Percentiles rank a stretch among this genome's conserved stretches.
phyloP scores from a whole-genome alignment of 2,329 filamentous ascomycete genomes.

The Harringtonia aguacate region DNA sequence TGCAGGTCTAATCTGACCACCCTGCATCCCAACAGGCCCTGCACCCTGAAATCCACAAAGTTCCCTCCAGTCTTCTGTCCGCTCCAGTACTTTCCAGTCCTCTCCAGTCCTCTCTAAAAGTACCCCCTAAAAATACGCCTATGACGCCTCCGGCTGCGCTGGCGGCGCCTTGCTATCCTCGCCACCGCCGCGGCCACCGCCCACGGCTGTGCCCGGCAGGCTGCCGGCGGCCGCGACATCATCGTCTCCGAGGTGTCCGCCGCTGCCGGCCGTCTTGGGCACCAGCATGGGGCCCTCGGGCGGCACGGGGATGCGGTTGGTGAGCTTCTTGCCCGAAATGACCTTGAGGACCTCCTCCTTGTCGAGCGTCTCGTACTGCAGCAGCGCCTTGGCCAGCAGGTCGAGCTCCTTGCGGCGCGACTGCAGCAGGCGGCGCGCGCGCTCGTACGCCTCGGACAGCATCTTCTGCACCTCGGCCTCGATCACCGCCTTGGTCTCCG shows the following conservation, averaged over 20 bases:
- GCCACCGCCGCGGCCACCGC: not conserved
- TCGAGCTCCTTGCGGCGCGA: conserved; percentile 78
- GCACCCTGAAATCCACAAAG: too few relatives aligned
- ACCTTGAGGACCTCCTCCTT: conserved; percentile 86
- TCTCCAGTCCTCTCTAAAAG: too few relatives aligned
- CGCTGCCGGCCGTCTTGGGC: conserved; percentile 34
- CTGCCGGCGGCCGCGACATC: conserved; percentile 5
- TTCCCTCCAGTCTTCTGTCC: too few relatives aligned
- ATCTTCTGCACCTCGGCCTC: conserved; percentile 80
- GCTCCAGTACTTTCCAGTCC: too few relatives aligned
- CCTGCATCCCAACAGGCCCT: too few relatives aligned
- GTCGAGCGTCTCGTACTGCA: conserved; percentile 89
- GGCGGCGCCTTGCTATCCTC: conserved; percentile 10
- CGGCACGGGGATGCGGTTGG: conserved; percentile 53
- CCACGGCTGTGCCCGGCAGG: conserved; percentile 7
- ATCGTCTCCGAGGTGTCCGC: conserved; percentile 9
- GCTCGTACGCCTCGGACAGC: conserved; percentile 69
- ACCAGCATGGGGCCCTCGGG: conserved; percentile 55
- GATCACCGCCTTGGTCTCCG: conserved; percentile 76
- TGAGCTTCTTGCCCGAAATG: conserved; percentile 73
- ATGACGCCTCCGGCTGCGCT: conserved; percentile 8
- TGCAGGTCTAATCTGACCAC: too few relatives aligned
- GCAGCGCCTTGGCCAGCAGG: conserved; percentile 73
- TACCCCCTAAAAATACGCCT: too few relatives aligned
- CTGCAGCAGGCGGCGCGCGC: conserved; percentile 60